Percentiles rank a stretch among this genome's conserved stretches.
Evolutionary conservation across 306 rosid genomes (phyloP).

Genomic region (Heteromeles arbutifolia): DNA sequence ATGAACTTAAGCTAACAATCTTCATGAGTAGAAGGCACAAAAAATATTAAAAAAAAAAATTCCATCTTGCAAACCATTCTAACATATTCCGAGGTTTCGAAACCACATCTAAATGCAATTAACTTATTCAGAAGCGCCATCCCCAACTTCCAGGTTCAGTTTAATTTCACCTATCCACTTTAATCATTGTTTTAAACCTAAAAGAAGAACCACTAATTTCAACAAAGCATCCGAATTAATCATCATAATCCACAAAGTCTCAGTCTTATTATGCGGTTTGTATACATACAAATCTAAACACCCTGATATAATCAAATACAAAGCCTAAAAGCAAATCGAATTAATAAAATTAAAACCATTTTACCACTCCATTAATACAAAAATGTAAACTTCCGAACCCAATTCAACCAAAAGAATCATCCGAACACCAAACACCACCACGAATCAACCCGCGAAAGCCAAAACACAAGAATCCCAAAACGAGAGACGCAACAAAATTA

Average conservation of each 20-base stretch:
- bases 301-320: neutral
- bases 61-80: neutral
- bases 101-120: neutral
- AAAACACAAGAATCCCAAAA: neutral
- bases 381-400: neutral
- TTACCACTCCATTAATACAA: neutral
- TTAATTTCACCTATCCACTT: neutral
- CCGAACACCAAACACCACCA: neutral
- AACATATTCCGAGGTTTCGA: neutral
- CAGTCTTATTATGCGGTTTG: neutral
- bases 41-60: too few species aligned
- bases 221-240: neutral
- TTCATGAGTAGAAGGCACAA: neutral
- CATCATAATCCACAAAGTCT: neutral
- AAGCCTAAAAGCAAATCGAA: constrained; percentile 1
- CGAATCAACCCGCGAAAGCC: neutral
- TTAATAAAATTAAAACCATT: neutral
- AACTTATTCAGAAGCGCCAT: neutral
- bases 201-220: neutral
- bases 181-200: neutral
- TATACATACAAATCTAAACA: neutral
- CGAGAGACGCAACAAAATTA: neutral
- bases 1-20: neutral
- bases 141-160: neutral
- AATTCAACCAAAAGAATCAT: neutral